Conservation (phyloP, 768 basidiomycete genomes). For the Russula sp. region DNA sequence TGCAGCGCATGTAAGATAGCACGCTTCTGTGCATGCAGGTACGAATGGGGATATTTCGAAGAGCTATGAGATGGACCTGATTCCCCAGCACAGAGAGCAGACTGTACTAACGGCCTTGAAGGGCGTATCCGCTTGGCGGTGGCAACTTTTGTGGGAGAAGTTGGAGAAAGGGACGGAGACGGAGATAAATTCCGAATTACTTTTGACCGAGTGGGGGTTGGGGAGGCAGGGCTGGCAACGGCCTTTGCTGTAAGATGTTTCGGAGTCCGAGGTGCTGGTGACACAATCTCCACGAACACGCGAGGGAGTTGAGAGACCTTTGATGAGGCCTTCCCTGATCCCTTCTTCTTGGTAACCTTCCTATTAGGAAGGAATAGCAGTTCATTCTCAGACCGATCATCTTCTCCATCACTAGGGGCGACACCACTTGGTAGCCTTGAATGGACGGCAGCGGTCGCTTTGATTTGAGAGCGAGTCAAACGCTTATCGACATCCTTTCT, state of each 20-base stretch:
- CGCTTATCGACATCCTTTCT: neutral
- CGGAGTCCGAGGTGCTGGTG: slow-evolving; percentile 8
- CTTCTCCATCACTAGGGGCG: neutral
- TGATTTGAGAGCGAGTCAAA: slow-evolving; percentile 10
- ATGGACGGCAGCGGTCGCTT: neutral
- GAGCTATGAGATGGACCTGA: slow-evolving; percentile 27
- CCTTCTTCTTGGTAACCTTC: neutral
- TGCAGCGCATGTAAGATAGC: slow-evolving; percentile 44
- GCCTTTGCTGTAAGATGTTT: neutral
- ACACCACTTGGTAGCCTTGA: neutral
- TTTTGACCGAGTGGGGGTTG: slow-evolving; percentile 11
- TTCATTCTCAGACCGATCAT: slow-evolving; percentile 19
- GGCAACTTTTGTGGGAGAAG: neutral
- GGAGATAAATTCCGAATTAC: neutral
- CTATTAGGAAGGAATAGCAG: slow-evolving; percentile 4
- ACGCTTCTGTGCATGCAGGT: slow-evolving; percentile 50
- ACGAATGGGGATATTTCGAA: slow-evolving; percentile 38
- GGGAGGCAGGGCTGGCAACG: neutral
- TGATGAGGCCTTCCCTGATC: neutral
- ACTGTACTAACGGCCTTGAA: neutral
- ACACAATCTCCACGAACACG: slow-evolving; percentile 8
- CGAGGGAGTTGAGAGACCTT: slow-evolving; percentile 11
- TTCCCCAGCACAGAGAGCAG: neutral
- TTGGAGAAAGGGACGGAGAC: neutral
- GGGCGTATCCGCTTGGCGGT: neutral